Evolutionary conservation across 176 grass and related monocot genomes (phyloP).

Genomic region (Echinochloa phyllopogon): DNA sequence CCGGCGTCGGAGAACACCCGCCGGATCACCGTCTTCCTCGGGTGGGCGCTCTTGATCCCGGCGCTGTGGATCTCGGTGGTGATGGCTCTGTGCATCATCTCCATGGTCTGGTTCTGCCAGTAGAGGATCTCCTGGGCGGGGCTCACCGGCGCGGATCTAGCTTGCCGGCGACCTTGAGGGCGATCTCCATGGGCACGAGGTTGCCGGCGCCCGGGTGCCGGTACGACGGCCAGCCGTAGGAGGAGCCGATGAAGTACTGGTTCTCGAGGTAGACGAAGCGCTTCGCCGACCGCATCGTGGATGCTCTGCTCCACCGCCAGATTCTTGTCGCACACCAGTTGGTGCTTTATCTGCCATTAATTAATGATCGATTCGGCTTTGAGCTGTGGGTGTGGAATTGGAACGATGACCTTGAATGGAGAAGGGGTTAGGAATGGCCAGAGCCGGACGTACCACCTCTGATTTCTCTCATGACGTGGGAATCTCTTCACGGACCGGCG

Average conservation of each 20-base stretch:
- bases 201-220: slow-evolving; percentile 42
- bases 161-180: slow-evolving; percentile 58
- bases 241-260: slow-evolving; percentile 67
- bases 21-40: too few relatives aligned
- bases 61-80: background rate
- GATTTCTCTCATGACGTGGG: slow-evolving; percentile 32
- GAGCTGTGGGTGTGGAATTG: too few relatives aligned
- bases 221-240: slow-evolving; percentile 64
- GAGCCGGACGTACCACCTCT: background rate
- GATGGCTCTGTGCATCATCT: slow-evolving; percentile 78
- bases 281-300: slow-evolving; percentile 55
- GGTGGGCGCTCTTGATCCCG: slow-evolving; percentile 22
- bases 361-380: too few relatives aligned
- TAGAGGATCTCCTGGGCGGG: slow-evolving; percentile 54
- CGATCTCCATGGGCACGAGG: slow-evolving; percentile 67
- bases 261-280: slow-evolving; percentile 72
- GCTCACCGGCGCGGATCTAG: slow-evolving; percentile 46
- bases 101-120: slow-evolving; percentile 80
- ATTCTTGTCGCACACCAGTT: slow-evolving; percentile 51
- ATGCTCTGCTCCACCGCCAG: slow-evolving; percentile 60
- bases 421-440: background rate
- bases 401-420: too few relatives aligned
- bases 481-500: slow-evolving; percentile 61
- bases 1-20: too few relatives aligned
- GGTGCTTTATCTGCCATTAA: background rate